Percentiles rank a stretch among this genome's conserved stretches.
Conservation (phyloP, 73 alveolate genomes). For the Paraurostyla sp. region DNA sequence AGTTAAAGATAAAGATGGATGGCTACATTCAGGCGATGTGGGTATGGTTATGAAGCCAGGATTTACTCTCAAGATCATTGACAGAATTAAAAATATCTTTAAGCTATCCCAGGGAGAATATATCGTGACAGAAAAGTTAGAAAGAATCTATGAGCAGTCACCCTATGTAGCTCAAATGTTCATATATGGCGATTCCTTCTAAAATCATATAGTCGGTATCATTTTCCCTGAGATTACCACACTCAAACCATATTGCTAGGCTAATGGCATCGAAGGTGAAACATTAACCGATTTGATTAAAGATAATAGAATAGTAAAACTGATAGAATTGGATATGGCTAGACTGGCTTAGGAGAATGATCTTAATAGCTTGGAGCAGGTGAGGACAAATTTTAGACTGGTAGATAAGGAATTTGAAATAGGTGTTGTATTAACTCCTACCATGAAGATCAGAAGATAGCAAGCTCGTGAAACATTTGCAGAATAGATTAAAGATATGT, state of each 20-base stretch:
- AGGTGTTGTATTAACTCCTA: slow-evolving; percentile 38
- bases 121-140: slow-evolving; percentile 84
- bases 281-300: slow-evolving; percentile 15
- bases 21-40: slow-evolving; percentile 90
- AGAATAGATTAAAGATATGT: slow-evolving; percentile 18
- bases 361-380: slow-evolving; percentile 37
- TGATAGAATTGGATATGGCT: slow-evolving; percentile 7
- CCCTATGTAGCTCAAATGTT: slow-evolving; percentile 73
- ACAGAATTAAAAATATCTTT: slow-evolving; percentile 84
- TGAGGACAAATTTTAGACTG: slow-evolving; percentile 39
- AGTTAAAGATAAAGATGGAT: slow-evolving; percentile 85
- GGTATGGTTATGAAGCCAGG: slow-evolving; percentile 76
- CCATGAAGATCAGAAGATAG: slow-evolving; percentile 51
- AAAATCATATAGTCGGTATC: slow-evolving; percentile 78
- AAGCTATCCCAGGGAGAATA: slow-evolving; percentile 88
- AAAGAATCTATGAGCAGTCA: slow-evolving; percentile 69
- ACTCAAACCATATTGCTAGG: neutral
- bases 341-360: neutral
- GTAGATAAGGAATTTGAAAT: slow-evolving; percentile 40
- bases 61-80: slow-evolving; percentile 79
- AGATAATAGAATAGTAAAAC: neutral
- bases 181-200: slow-evolving; percentile 83
- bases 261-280: neutral
- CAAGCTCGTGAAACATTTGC: slow-evolving; percentile 40
- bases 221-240: slow-evolving; percentile 72